Evolutionary conservation across 2,329 filamentous ascomycete genomes (phyloP), one percentile per base, ranked within the genome.

Genomic region (Parastagonospora avenae): DNA sequence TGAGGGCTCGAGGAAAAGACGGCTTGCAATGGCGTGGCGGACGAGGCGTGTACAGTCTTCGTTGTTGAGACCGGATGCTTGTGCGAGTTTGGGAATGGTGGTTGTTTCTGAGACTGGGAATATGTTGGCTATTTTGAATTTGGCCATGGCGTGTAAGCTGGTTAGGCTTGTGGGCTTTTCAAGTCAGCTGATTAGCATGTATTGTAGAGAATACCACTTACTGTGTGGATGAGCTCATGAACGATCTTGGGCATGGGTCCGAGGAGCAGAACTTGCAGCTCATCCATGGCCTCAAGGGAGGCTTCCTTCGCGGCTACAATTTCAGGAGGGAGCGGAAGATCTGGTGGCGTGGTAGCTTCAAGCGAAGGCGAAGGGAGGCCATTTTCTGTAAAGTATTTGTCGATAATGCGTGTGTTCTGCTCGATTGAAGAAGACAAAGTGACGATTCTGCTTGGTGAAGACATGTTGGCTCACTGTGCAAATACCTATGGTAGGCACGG

Each of bases 31-130:
- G 12, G 27, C 46, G 27, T 42, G 38, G 10, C 46, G 46, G 1
- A 42, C 27, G 5, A 48, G 24, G 12, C n/a, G 14, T 10, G 42
- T 32, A 8, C 27, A 16, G 40, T 48, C 46, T 8, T 31, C 33
- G 4, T 28, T 9, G 15, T 50, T 33, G 14, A 67, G 16, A 2
- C 47, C 42, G 27, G 51, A 54, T n/a, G 11, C 43, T 16, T 57
- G 19, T 2, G 65, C 42, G 7, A 69, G 46, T 8, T 67, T 42
- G 8, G 38, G 38, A 46, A 54, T 66, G 7, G 61, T 50, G 1
- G 37, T 46, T 12, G 51, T 42, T 29, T 46, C 41, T n/a, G 59
- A 36, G 9, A 56, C 16, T 2, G 62, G 57, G 19, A 69, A 41
- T 10, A 28, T 46, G 1, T 32, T 38, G 2, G 56, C 62, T 4